Conservation (phyloP, 768 basidiomycete species). For the Naganishia kalamii region DNA sequence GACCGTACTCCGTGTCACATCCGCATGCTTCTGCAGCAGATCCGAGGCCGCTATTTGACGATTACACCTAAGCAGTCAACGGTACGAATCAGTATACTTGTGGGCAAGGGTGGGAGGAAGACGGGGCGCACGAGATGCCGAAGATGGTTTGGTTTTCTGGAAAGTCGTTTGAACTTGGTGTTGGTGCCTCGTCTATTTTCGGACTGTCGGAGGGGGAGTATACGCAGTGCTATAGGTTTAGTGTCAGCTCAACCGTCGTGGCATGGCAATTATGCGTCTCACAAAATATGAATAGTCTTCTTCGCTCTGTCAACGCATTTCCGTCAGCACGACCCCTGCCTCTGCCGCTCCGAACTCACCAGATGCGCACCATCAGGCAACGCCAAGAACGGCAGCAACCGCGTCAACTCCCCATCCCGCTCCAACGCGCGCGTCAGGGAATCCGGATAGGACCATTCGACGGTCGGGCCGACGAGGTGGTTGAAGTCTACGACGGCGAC, state of each 20-base stretch:
- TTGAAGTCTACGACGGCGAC: constrained; percentile 93
- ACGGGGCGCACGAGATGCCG: constrained; percentile 74
- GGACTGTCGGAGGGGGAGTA: constrained; percentile 29
- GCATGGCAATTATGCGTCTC: constrained; percentile 16
- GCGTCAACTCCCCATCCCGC: constrained; percentile 72
- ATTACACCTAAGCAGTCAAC: constrained; percentile 66
- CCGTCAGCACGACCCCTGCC: not conserved
- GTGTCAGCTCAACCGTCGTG: too few relatives aligned
- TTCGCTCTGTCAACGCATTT: constrained; percentile 53
- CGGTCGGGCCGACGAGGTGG: constrained; percentile 86
- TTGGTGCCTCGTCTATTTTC: constrained; percentile 15
- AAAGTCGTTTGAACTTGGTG: constrained; percentile 14
- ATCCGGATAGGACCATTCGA: constrained; percentile 57
- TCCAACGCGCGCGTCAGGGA: constrained; percentile 53
- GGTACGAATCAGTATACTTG: not conserved
- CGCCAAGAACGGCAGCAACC: constrained; percentile 87
- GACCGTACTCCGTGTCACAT: constrained; percentile 90
- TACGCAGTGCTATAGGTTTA: constrained; percentile 36
- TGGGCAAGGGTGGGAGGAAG: not conserved
- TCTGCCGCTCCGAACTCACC: constrained; percentile 50
- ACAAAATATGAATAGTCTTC: constrained; percentile 95
- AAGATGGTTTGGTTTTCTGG: constrained; percentile 64
- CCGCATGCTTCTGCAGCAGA: constrained; percentile 63
- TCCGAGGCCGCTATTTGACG: constrained; percentile 80
- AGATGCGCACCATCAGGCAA: constrained; percentile 95